Conservation (phyloP, 371 early-diverging fungal genomes). For the Syncephalastrum monosporum region DNA sequence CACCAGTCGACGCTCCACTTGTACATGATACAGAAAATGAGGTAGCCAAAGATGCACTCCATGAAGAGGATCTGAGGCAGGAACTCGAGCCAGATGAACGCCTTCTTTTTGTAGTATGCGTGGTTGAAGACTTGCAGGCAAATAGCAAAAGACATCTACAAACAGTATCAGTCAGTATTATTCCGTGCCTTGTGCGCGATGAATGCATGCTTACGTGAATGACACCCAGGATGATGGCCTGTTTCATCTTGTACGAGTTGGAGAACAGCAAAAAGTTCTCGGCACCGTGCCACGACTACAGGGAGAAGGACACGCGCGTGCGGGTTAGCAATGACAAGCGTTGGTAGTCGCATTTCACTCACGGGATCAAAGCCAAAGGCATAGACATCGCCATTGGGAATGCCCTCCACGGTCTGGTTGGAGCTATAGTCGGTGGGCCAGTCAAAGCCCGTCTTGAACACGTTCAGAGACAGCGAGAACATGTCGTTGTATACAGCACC, state of each 20-base stretch:
- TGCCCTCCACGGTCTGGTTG: constrained; percentile 39
- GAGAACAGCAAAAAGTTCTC: constrained; percentile 93
- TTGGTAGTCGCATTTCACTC: constrained; percentile 12
- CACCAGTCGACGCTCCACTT: constrained; percentile 97
- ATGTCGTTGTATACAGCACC: constrained; percentile 99
- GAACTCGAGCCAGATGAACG: constrained; percentile 84
- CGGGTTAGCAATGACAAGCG: neutral
- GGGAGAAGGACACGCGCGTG: constrained; percentile 25
- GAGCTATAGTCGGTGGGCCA: constrained; percentile 53
- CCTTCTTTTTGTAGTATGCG: constrained; percentile 78
- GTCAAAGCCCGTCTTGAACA: constrained; percentile 81
- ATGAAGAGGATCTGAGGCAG: constrained; percentile 97
- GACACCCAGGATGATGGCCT: constrained; percentile 97
- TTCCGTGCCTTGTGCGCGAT: neutral
- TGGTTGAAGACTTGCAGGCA: constrained; percentile 92
- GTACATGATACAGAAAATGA: constrained; percentile 90
- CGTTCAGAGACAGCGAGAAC: constrained; percentile 81
- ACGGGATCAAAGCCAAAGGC: constrained; percentile 82
- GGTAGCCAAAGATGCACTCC: constrained; percentile 94
- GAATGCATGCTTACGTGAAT: constrained; percentile 65
- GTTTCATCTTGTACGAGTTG: constrained; percentile 99
- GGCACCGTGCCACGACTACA: constrained; percentile 92
- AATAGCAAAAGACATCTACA: constrained; percentile 93
- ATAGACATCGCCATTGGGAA: constrained; percentile 55
- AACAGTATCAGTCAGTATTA: constrained; percentile 1